Evolutionary conservation across 331 rosid species (phyloP).

Genomic region (Prunus yedoensis): DNA sequence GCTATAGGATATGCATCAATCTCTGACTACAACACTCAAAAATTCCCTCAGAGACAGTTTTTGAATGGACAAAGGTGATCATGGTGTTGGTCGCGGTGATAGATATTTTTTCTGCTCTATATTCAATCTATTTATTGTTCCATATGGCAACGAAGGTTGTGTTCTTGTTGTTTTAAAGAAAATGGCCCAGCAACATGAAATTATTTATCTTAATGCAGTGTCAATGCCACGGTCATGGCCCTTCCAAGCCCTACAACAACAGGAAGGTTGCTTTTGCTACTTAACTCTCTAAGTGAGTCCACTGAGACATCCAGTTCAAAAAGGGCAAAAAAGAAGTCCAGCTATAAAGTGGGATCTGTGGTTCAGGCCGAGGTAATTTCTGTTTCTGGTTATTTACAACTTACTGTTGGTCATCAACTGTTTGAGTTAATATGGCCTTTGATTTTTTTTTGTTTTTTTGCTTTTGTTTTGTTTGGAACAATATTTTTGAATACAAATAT

Average conservation of each 20-base stretch:
- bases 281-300: constrained; percentile 38
- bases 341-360: constrained; percentile 71
- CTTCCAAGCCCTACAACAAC: constrained; percentile 75
- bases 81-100: background rate
- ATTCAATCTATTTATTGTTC: background rate
- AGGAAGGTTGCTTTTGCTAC: constrained; percentile 76
- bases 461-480: constrained; percentile 9
- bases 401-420: background rate
- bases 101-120: background rate
- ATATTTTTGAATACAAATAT: background rate
- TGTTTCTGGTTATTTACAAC: background rate
- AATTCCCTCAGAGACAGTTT: constrained; percentile 54
- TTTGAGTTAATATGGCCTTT: constrained; percentile 2
- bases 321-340: constrained; percentile 68
- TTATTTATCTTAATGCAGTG: constrained; percentile 51
- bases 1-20: constrained; percentile 72
- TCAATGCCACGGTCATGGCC: constrained; percentile 67
- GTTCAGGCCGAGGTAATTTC: constrained; percentile 84
- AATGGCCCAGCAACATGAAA: constrained; percentile 15
- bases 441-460: background rate
- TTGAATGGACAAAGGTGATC: constrained; percentile 77
- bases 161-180: background rate
- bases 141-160: background rate
- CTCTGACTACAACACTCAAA: constrained; percentile 80
- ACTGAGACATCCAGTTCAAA: constrained; percentile 64